Percentiles rank a stretch among this genome's conserved stretches.
phyloP scores from a whole-genome alignment of 1,139 yeast species.

The Protomyces inouyei region DNA sequence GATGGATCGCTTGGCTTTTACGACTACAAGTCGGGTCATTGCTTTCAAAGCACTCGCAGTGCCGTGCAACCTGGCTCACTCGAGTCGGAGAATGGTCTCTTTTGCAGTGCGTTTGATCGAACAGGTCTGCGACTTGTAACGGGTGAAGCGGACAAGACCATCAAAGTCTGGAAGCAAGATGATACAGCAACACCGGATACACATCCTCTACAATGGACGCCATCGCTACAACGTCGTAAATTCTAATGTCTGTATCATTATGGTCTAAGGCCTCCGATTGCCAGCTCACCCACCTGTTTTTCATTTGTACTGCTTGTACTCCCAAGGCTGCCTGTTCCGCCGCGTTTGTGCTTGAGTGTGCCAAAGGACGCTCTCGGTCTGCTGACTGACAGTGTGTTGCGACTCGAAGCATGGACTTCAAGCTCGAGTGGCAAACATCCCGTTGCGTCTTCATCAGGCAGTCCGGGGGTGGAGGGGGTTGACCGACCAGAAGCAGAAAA shows the following conservation, averaged over 20 bases:
- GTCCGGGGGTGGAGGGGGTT: no score
- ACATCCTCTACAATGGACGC: slow-evolving; percentile 50
- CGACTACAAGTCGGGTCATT: slow-evolving; percentile 69
- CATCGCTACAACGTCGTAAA: slow-evolving; percentile 35
- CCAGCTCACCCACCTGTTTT: no score
- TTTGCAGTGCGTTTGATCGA: slow-evolving; percentile 68
- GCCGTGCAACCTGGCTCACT: slow-evolving; percentile 63
- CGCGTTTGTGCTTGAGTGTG: not conserved
- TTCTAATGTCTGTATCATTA: not conserved
- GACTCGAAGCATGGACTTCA: not conserved
- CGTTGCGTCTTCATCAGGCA: not conserved
- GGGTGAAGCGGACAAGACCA: slow-evolving; percentile 84
- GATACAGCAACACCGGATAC: slow-evolving; percentile 46
- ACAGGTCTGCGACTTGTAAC: slow-evolving; percentile 78
- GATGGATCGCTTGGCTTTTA: slow-evolving; percentile 72
- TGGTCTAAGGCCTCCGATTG: no score
- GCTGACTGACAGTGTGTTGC: not conserved
- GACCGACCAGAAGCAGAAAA: no score
- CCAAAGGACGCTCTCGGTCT: not conserved
- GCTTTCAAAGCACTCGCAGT: slow-evolving; percentile 54
- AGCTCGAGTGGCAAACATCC: not conserved
- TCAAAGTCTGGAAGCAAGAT: slow-evolving; percentile 73
- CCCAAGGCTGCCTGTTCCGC: no score
- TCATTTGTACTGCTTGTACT: no score
- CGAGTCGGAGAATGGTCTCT: slow-evolving; percentile 62